Percentiles rank a stretch among this genome's conserved stretches.
Evolutionary conservation across 768 basidiomycete species (phyloP).

Genomic region (Tremella yokohamensis): DNA sequence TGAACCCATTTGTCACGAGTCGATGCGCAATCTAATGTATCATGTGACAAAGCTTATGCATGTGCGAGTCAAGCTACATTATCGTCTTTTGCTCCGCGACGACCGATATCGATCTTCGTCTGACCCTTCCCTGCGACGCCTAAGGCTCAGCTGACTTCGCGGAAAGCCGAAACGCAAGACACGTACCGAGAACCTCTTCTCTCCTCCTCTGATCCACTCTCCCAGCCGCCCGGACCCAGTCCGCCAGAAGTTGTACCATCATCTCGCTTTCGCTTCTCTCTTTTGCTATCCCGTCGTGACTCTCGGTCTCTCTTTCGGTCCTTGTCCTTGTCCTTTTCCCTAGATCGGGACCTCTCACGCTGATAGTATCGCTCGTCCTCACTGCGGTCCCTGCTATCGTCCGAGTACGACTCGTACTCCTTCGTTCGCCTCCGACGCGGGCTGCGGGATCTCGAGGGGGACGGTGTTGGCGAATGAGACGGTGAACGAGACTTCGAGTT

Average conservation of each 20-base stretch:
- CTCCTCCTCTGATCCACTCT: slow-evolving; percentile 26
- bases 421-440: slow-evolving; percentile 6
- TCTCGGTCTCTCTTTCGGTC: slow-evolving; percentile 13
- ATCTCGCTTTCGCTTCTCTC: slow-evolving; percentile 29
- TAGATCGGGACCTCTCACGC: slow-evolving; percentile 10
- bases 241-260: slow-evolving; percentile 26
- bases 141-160: not conserved
- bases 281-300: slow-evolving; percentile 1
- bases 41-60: slow-evolving; percentile 3
- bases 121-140: not conserved
- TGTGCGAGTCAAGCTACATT: not conserved
- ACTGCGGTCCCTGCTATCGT: slow-evolving; percentile 10
- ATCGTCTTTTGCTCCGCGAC: slow-evolving; percentile 4
- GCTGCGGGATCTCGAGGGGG: not conserved
- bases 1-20: not conserved
- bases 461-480: not conserved
- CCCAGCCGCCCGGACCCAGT: slow-evolving; percentile 44
- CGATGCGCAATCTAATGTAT: not conserved
- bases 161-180: too few relatives aligned
- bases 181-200: not conserved
- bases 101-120: not conserved
- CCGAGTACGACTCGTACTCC: slow-evolving; percentile 11
- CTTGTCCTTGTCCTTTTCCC: slow-evolving; percentile 25
- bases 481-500: not conserved
- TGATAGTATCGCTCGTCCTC: slow-evolving; percentile 11